Evolutionary conservation across 116 monocot species (phyloP), one percentile per base, ranked within the genome.

Genomic region (Papilionanthe hybrid): DNA sequence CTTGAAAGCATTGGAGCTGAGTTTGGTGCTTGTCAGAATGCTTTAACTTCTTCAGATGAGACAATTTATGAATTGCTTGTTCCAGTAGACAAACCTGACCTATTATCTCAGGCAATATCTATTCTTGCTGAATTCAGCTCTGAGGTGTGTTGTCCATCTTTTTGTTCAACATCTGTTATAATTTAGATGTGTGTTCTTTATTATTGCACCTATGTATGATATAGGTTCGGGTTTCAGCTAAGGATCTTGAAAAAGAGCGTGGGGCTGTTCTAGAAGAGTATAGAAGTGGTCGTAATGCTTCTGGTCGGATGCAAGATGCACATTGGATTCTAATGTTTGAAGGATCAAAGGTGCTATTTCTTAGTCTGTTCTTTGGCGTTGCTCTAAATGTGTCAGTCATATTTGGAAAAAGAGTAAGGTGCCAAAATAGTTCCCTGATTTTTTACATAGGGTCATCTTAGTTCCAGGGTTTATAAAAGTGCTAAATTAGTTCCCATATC

Each of bases 1-100:
- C 85, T 99, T 20, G 98, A 99, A 82, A 99, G 98, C 84, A 95
- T 99, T 78, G 98, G 98, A 18, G 98, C 98, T 20, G 98, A 98
- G 65, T 99, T 99, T 88, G 98, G 98, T 81, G 98, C 98, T 77
- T 99, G 98, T 79, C 98, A 99, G 81, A 99, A 99, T 89, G 98
- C 98, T 63, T 78, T 88, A 76, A 99, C 98, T 42, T 99, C 95
- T 66, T 90, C 98, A 77, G 98, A 99, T 76, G 95, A 99, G 85
- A 99, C 98, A 27, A 90, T 99, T 44, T 99, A 90, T 75, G 98
- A 99, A 78, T 81, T 99, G 82, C 91, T 99, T 82, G 98, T 99
- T 80, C 98, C 95, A 44, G 90, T 99, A 13, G 98, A 99, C 79
- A 94, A 95, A 86, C 95, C 98, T 58, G 87, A 85, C 20, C 90